Evolutionary conservation across 202 grass and related monocot genomes (phyloP).

Genomic region (Hordeum pubiflorum): DNA sequence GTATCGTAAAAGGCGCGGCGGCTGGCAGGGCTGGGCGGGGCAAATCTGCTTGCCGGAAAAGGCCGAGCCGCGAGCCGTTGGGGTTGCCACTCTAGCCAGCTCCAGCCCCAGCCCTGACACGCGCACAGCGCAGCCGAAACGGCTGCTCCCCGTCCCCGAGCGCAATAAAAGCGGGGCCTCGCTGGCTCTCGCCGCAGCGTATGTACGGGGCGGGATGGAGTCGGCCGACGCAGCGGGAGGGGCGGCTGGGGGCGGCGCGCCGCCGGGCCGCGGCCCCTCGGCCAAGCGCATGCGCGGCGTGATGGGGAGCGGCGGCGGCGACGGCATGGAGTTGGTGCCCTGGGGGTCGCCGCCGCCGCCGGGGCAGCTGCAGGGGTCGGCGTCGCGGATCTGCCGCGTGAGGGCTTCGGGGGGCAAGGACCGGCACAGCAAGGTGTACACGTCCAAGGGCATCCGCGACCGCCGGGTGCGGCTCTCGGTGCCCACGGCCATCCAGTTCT

Average conservation of each 20-base stretch:
- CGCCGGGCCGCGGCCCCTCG: not conserved
- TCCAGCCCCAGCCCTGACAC: not conserved
- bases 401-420: constrained; percentile 60
- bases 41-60: not conserved
- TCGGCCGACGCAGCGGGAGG: not conserved
- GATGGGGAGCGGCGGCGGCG: not conserved
- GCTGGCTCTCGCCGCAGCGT: not conserved
- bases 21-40: not conserved
- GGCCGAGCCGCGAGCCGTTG: not conserved
- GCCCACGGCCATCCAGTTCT: constrained; percentile 94
- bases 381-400: constrained; percentile 86
- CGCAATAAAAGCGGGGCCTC: not conserved
- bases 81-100: not conserved
- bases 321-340: not conserved
- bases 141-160: not conserved
- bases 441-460: constrained; percentile 85
- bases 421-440: constrained; percentile 97
- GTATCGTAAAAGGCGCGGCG: not conserved
- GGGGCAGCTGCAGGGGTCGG: constrained; percentile 32
- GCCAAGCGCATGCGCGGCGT: not conserved
- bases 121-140: not conserved
- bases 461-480: constrained; percentile 85
- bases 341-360: not conserved
- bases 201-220: not conserved
- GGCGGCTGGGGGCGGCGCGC: not conserved